Evolutionary conservation across 257 asterid species (phyloP).

Genomic region (Solanum peruvianum): DNA sequence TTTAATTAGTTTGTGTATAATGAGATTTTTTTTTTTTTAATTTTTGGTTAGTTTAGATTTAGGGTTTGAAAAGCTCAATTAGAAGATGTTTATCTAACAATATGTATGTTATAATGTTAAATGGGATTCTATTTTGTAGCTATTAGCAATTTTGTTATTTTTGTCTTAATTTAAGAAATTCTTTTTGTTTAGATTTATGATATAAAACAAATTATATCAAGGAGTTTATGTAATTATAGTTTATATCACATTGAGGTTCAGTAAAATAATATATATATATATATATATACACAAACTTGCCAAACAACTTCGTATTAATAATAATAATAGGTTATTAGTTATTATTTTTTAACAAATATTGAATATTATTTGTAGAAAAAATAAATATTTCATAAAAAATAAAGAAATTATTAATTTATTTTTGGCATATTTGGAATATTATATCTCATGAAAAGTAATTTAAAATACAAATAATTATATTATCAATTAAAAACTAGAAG

Average conservation of each 20-base stretch:
- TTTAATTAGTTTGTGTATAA: background rate
- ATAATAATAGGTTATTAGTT: too few relatives aligned
- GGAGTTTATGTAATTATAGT: background rate
- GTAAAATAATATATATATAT: too few relatives aligned
- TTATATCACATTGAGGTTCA: background rate
- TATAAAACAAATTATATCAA: background rate
- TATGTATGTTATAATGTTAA: background rate
- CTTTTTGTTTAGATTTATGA: background rate
- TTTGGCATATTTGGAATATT: fast-evolving
- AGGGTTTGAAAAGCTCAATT: background rate
- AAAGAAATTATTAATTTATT: too few relatives aligned
- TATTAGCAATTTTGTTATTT: background rate
- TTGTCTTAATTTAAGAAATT: background rate
- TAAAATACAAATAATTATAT: too few relatives aligned
- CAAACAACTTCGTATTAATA: background rate
- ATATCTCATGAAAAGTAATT: too few relatives aligned
- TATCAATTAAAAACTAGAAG: too few relatives aligned
- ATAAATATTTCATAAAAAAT: too few relatives aligned
- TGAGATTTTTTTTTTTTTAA: background rate
- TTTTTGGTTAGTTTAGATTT: background rate
- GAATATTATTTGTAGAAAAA: too few relatives aligned
- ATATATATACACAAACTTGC: too few relatives aligned
- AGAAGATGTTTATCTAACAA: background rate
- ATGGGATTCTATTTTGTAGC: background rate
- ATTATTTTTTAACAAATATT: too few relatives aligned